Conservation (phyloP, 768 basidiomycete species). For the Mycena crocata region DNA sequence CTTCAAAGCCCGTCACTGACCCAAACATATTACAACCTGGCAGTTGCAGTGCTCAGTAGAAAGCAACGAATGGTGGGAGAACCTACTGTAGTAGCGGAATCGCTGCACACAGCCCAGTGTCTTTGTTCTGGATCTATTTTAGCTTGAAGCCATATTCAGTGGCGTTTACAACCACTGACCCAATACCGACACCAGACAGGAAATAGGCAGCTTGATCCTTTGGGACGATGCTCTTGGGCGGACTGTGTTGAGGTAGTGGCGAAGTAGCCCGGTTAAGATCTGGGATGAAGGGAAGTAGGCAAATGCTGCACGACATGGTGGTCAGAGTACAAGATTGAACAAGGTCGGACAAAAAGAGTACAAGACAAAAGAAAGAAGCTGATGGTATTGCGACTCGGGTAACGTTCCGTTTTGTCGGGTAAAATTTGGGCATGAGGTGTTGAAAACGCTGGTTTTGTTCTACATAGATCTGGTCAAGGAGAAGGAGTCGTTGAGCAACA, state of each 20-base stretch:
- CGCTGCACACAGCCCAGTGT: neutral
- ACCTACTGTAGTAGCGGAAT: neutral
- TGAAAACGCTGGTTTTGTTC: no score
- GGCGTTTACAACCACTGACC: neutral
- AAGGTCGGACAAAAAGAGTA: neutral
- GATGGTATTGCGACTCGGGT: no score
- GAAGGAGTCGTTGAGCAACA: no score
- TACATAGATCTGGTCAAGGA: no score
- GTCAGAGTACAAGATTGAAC: neutral
- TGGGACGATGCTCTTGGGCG: constrained; percentile 32
- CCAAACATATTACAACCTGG: constrained; percentile 12
- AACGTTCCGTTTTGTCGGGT: no score
- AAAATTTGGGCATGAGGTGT: no score
- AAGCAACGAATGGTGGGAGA: neutral
- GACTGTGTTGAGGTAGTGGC: constrained; percentile 23
- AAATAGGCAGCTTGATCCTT: constrained; percentile 34
- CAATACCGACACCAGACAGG: constrained; percentile 23
- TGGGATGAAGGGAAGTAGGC: constrained; percentile 42
- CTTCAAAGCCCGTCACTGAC: neutral
- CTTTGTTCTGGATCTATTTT: constrained; percentile 2
- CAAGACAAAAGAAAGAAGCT: no score
- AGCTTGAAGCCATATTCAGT: neutral
- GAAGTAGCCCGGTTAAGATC: constrained; percentile 16
- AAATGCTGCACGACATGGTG: constrained; percentile 41
- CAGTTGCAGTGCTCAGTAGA: neutral